Evolutionary conservation across 1,284 basidiomycete genomes (phyloP).

Genomic region (Flammula alnicola): DNA sequence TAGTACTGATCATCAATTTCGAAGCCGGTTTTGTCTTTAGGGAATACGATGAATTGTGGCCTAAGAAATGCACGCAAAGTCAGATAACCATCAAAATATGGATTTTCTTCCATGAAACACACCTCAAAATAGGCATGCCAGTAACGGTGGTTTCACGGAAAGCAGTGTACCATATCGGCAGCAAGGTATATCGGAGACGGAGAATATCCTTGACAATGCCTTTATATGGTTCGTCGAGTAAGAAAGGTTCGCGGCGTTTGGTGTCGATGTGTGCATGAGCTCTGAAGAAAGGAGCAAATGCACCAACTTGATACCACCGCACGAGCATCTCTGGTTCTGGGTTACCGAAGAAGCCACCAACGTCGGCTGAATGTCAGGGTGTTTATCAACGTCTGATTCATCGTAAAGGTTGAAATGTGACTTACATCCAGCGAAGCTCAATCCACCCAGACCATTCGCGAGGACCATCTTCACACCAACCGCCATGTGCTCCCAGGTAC

Average conservation of each 20-base stretch:
- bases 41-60: conserved; percentile 95
- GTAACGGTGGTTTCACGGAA: conserved; percentile 86
- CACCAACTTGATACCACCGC: conserved; percentile 96
- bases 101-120: conserved; percentile 8
- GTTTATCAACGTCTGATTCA: conserved; percentile 3
- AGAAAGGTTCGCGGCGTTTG: conserved; percentile 95
- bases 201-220: conserved; percentile 81
- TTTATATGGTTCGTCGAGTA: conserved; percentile 89
- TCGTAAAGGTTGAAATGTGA: conserved; percentile 14
- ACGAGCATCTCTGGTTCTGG: conserved; percentile 94
- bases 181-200: conserved; percentile 84
- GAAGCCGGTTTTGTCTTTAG: conserved; percentile 85
- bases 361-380: conserved; percentile 73
- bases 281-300: conserved; percentile 97
- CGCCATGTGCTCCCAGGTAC: conserved; percentile 97
- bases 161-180: conserved; percentile 96
- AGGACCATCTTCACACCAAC: conserved; percentile 95
- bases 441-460: conserved; percentile 90
- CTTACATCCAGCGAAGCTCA: conserved; percentile 91
- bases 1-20: conserved; percentile 95
- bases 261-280: conserved; percentile 99
- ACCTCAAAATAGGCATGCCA: conserved; percentile 84
- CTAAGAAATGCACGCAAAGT: conserved; percentile 44
- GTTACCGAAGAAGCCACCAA: conserved; percentile 99
- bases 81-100: conserved; percentile 1